phyloP scores from a whole-genome alignment of 2,329 filamentous ascomycete species.

The Gaeumannomyces sp. region DNA sequence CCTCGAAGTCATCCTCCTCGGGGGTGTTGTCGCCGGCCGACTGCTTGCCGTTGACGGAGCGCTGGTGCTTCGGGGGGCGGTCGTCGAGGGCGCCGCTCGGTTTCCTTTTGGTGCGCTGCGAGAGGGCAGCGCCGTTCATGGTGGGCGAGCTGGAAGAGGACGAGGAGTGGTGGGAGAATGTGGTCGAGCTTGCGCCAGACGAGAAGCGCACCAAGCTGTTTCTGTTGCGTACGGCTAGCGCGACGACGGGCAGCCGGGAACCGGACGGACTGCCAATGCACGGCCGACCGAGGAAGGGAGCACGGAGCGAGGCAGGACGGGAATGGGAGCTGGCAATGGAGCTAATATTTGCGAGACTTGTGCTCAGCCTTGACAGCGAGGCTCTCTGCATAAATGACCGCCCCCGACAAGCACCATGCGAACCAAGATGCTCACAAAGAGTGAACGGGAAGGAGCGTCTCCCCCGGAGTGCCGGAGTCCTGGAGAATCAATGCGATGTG shows the following conservation, averaged over 20 bases:
- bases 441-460: too few relatives aligned
- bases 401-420: background rate
- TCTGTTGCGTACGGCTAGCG: background rate
- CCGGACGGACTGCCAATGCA: background rate
- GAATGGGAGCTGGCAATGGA: slow-evolving; percentile 1
- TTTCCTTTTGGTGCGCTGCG: slow-evolving; percentile 22
- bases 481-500: too few relatives aligned
- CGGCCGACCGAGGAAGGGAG: background rate
- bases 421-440: too few relatives aligned
- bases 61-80: slow-evolving; percentile 21
- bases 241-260: background rate
- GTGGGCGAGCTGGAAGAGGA: background rate
- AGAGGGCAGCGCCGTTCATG: slow-evolving; percentile 19
- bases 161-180: background rate
- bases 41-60: slow-evolving; percentile 19
- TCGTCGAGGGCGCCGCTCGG: slow-evolving; percentile 14
- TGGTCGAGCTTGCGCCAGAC: background rate
- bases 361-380: slow-evolving; percentile 16
- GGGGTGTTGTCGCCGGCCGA: slow-evolving; percentile 19
- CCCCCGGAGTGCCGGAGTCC: too few relatives aligned
- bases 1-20: slow-evolving; percentile 16
- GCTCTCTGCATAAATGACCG: slow-evolving; percentile 15
- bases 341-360: slow-evolving; percentile 13
- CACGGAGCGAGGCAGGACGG: background rate
- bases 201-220: background rate